Evolutionary conservation across 306 rosid genomes (phyloP).

Genomic region (Medicago ruthenica): DNA sequence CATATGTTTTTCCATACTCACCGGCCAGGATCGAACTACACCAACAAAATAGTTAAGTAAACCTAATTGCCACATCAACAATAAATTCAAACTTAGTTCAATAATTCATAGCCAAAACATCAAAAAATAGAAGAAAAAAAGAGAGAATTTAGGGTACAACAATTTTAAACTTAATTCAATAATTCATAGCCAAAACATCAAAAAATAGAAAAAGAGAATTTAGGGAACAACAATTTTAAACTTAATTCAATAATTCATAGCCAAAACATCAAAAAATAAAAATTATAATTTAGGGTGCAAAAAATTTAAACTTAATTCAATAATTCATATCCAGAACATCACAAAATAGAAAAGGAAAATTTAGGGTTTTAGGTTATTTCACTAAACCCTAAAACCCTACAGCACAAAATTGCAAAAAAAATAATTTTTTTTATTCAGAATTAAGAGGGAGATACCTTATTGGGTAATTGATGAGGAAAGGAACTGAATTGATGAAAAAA

Average conservation of each 20-base stretch:
- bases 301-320: neutral
- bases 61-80: neutral
- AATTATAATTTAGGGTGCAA: neutral
- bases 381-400: conserved; percentile 46
- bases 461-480: conserved; percentile 51
- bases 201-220: neutral
- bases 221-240: neutral
- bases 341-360: neutral
- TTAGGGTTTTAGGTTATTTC: neutral
- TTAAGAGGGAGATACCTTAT: conserved; percentile 51
- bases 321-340: neutral
- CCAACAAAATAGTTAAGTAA: neutral
- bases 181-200: neutral
- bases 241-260: neutral
- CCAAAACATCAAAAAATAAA: neutral
- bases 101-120: neutral
- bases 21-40: neutral
- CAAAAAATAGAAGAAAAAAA: neutral
- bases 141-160: neutral
- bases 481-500: conserved; percentile 57
- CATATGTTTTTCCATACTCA: neutral
- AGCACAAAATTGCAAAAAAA: neutral
- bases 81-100: neutral
- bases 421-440: neutral
- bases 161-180: neutral